These are phyloP conservation scores for Candida boleticola DNA, from an alignment of 805 yeast genomes.

Conservation along the genomic window DNA sequence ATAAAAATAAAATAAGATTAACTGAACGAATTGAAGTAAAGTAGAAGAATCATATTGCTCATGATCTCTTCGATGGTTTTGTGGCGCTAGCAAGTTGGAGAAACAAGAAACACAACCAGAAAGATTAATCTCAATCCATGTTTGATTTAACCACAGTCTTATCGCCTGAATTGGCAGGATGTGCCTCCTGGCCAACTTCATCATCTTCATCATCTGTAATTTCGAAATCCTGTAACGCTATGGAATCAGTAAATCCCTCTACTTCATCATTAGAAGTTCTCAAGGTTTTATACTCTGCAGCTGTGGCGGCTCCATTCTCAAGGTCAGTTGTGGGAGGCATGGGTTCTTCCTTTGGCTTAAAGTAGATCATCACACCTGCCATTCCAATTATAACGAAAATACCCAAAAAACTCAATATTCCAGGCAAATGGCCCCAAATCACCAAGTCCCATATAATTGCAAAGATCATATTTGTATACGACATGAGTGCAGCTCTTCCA, in stretches of 20 bases:
- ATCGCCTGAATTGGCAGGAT: not conserved
- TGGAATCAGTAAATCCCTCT: constrained; percentile 13
- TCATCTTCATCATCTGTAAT: constrained; percentile 26
- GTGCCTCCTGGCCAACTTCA: not conserved
- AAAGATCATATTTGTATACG: constrained; percentile 74
- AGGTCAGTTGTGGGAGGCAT: constrained; percentile 6
- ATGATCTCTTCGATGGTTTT: not conserved
- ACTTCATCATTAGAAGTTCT: constrained; percentile 8
- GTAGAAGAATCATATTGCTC: not conserved
- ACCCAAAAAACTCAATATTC: constrained; percentile 65
- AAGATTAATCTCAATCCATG: too few relatives aligned
- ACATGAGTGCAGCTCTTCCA: constrained; percentile 70
- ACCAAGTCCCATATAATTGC: constrained; percentile 73
- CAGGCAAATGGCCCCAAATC: constrained; percentile 74
- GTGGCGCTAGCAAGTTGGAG: too few relatives aligned
- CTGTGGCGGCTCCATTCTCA: constrained; percentile 2
- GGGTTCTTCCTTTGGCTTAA: constrained; percentile 36
- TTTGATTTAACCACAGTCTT: not conserved
- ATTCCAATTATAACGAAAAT: constrained; percentile 63
- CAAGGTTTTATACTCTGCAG: constrained; percentile 11
- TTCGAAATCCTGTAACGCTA: constrained; percentile 27
- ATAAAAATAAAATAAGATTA: too few relatives aligned
- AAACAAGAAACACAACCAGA: too few relatives aligned
- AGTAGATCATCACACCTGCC: constrained; percentile 58
- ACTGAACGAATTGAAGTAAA: too few relatives aligned